phyloP scores from a whole-genome alignment of 805 yeast genomes.

The Kodamaea kakaduensis region DNA sequence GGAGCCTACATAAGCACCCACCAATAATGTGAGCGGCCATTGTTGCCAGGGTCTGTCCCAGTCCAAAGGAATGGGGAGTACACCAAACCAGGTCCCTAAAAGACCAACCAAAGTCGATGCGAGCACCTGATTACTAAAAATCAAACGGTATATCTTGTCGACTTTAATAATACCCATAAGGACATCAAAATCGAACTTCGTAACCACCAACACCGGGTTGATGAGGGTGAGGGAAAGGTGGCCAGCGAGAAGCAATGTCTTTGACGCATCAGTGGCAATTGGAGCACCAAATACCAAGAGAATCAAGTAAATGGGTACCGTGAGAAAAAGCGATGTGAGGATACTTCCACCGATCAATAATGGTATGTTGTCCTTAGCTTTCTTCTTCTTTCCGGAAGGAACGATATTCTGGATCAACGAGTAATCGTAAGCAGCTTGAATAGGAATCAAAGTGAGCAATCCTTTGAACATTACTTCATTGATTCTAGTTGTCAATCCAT shows the following conservation, averaged over 20 bases:
- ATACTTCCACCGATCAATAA: conserved; percentile 20
- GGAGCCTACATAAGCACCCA: conserved; percentile 76
- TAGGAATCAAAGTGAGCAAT: conserved; percentile 19
- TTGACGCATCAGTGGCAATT: conserved; percentile 41
- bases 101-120: conserved; percentile 24
- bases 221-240: conserved; percentile 59
- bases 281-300: conserved; percentile 82
- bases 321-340: conserved; percentile 29
- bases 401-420: conserved; percentile 5
- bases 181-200: conserved; percentile 47
- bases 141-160: conserved; percentile 25
- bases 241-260: conserved; percentile 54
- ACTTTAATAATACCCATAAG: conserved; percentile 19
- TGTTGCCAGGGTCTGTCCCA: conserved; percentile 98
- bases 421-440: conserved; percentile 22
- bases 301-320: conserved; percentile 35
- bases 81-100: conserved; percentile 89
- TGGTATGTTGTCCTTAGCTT: conserved; percentile 9
- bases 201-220: conserved; percentile 59
- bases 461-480: conserved; percentile 24
- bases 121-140: conserved; percentile 26
- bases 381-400: conserved; percentile 2
- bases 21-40: conserved; percentile 87
- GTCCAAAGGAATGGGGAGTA: conserved; percentile 88
- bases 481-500: conserved; percentile 27